Evolutionary conservation across 345 rosid genomes (phyloP), one percentile per base, ranked within the genome.

Genomic region (Corymbia maculata): DNA sequence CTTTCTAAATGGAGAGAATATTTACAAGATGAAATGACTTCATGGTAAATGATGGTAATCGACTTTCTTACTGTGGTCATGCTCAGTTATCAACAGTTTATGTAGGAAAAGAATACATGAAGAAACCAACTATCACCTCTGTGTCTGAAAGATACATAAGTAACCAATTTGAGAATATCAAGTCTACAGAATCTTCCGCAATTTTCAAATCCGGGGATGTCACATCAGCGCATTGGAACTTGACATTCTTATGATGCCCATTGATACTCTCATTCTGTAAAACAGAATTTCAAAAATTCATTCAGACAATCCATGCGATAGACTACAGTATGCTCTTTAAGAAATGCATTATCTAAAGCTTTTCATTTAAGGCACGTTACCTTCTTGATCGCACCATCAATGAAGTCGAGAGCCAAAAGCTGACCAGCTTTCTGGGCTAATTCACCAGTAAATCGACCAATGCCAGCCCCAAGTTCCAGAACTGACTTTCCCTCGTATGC

Each of bases 61-160:
- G 55, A 55, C 17, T 52, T 86, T 55, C 50, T 55, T 55, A 49
- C 28, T 55, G 87, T 16, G 17, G 87, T 12, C 82, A 9, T 36
- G 49, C 82, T 75, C 82, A 19, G 47, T 36, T 75, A 75, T 36
- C 82, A 36, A 75, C 26, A 21, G 82, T 1, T 2, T 68, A 8
- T 42, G 49, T 30, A 55, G 61, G 53, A 26, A 50, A 88, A 85
- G 66, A 52, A 44, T 9, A 9, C 42, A 26, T 4, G 68, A 75
- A 75, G 80, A 51, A 36, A 32, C 44, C 7, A 68, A 87, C n/a
- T 44, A 85, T 70, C 91, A 98, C 99, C 97, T 98, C 99, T 85
- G 93, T 86, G 87, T 98, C 99, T 52, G 98, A 95, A 86, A 98
- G 99, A 94, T 97, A 97, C 99, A 97, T 98, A 10, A 97, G 97